Percentiles rank a stretch among this genome's conserved stretches.
These are phyloP conservation scores for Eucalyptus curtisii DNA, from an alignment of 345 rosid species.

Conservation along the genomic window DNA sequence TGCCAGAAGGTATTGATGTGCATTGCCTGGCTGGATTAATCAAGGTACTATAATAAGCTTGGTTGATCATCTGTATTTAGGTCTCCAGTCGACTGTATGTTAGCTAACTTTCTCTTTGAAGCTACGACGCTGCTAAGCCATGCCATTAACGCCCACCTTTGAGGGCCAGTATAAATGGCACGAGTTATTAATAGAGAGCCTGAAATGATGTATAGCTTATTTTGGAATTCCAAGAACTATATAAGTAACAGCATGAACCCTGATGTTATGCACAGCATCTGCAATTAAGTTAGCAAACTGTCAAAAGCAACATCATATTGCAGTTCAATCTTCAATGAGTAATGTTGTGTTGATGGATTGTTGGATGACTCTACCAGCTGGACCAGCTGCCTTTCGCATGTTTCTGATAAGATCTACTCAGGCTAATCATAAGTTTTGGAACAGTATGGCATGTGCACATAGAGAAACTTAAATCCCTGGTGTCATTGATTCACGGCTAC, in stretches of 20 bases:
- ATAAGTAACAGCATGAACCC: neutral
- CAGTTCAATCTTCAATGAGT: neutral
- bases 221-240: neutral
- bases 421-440: neutral
- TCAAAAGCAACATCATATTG: neutral
- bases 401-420: neutral
- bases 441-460: neutral
- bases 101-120: neutral
- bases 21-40: slow-evolving; percentile 38
- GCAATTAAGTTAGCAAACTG: neutral
- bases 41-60: slow-evolving; percentile 9
- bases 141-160: neutral
- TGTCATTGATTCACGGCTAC: neutral
- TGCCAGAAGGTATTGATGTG: slow-evolving; percentile 23
- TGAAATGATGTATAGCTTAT: neutral
- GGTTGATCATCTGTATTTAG: neutral
- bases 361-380: neutral
- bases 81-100: neutral
- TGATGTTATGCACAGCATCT: neutral
- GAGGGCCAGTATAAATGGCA: neutral
- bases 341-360: neutral
- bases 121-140: neutral
- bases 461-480: neutral
- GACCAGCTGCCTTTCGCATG: neutral
- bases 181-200: neutral